Percentiles rank a stretch among this genome's conserved stretches.
Conservation (phyloP, 139 green algal species). For the Zygnema circumcarinatum region DNA sequence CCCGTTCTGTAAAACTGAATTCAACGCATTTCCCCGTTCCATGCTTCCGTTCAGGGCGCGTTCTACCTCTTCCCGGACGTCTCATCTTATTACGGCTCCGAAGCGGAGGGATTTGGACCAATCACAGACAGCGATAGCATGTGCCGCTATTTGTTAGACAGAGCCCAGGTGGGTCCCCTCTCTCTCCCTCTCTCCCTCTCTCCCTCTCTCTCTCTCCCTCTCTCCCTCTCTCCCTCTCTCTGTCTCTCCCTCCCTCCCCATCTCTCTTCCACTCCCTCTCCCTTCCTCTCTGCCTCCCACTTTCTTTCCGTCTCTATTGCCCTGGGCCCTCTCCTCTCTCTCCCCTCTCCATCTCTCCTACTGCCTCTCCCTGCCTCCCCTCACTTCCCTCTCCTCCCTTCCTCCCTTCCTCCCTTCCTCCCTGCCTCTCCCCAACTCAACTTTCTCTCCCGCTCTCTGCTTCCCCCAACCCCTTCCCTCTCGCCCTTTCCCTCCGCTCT, state of each 20-base stretch:
- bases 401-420: no score
- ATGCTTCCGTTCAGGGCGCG: conserved; percentile 73
- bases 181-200: background rate
- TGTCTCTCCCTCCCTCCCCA: background rate
- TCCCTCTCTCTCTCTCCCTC: background rate
- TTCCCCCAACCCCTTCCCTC: no score
- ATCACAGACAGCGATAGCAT: conserved; percentile 84
- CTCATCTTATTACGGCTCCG: conserved; percentile 30
- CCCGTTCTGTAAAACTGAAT: background rate
- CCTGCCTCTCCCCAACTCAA: no score
- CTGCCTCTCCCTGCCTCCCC: no score
- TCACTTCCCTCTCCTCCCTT: no score
- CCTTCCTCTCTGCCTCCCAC: no score
- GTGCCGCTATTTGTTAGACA: conserved; percentile 78
- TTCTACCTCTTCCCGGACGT: conserved; percentile 93
- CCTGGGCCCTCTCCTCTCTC: no score
- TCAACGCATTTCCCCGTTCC: background rate
- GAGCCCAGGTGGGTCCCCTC: conserved; percentile 68
- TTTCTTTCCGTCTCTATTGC: no score
- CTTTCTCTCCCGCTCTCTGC: no score
- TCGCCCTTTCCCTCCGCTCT: no score
- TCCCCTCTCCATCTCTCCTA: no score
- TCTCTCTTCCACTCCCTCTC: no score
- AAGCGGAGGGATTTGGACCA: conserved; percentile 74
- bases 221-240: background rate